Base-by-base conservation (phyloP, 495 filamentous ascomycete species). In the Rostrohypoxylon terebratum region DNA sequence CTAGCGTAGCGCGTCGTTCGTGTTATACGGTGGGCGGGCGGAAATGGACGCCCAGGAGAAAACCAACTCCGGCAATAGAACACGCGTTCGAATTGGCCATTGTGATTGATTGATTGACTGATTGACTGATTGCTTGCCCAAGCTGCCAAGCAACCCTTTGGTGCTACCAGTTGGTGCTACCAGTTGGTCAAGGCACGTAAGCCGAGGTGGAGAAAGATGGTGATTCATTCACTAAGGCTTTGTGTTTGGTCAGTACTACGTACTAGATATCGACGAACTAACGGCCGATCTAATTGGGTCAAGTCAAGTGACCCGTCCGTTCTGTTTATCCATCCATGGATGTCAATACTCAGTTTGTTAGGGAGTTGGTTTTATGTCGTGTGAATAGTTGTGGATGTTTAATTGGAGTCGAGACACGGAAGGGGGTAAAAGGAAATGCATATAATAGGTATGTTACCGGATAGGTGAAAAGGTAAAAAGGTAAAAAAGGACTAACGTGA, bases 31-130 rank as follows among this genome's bases (percentile, higher is more conserved):
- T 28, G 28, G 28, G 6, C 28, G 28, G 28, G 28, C 28, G 57
- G 28, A 55, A 36, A 40, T 50, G 53, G 25, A 34, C 47, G 62
- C 62, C 62, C 55, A 71, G 62, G 31, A 50, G 18, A 50, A 16
- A 36, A 31, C 54, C 25, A 71, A 71, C 54, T 59, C 34, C 47
- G 68, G 68, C 38, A 71, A 71, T 16, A 57, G 33, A 71, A 66
- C 68, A 66, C 57, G 68, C n/a, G 68, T 38, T 14, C 58, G 25
- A 63, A 58, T 51, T 48, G 21, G 69, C 57, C 69, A 66, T 72
- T 67, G 40, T 72, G 59, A 63, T 59, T 66, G 44, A 60, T 25
- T 36, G 44, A 10, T 62, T 59, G 34, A 2, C 50, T 59, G 34
- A 2, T 38, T 38, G 34, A 14, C n/a, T 42, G 38, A 11, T n/a